Evolutionary conservation across 1,284 basidiomycete species (phyloP).

Genomic region (Schizopora paradoxa): DNA sequence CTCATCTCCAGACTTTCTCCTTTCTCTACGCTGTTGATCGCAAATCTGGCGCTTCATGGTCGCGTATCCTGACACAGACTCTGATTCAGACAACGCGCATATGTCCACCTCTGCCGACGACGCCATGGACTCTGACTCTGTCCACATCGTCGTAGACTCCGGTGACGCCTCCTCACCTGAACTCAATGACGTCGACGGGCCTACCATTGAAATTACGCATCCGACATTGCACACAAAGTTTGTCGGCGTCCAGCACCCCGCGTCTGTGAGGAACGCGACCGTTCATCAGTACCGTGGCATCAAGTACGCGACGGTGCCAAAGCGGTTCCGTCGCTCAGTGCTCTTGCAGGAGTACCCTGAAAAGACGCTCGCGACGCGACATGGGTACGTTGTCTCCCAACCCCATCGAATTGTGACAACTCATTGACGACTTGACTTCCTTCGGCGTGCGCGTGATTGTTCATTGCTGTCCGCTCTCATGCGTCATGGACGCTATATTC

Average conservation of each 20-base stretch:
- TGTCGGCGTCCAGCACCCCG: slow-evolving; percentile 51
- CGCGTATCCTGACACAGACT: slow-evolving; percentile 10
- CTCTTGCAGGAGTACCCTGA: slow-evolving; percentile 51
- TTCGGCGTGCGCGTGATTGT: no score
- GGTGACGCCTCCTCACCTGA: neutral
- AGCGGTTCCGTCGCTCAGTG: slow-evolving; percentile 65
- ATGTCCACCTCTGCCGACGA: neutral
- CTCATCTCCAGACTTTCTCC: no score
- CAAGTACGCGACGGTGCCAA: slow-evolving; percentile 68
- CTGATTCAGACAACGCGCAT: slow-evolving; percentile 8
- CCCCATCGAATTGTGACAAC: no score
- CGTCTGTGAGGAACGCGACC: slow-evolving; percentile 48
- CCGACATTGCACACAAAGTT: slow-evolving; percentile 52
- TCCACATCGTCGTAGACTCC: neutral
- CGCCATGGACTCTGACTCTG: neutral
- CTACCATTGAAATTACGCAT: slow-evolving; percentile 7
- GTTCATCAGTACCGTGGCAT: slow-evolving; percentile 70
- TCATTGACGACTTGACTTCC: no score
- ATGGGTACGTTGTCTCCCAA: slow-evolving; percentile 42
- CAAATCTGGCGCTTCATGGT: no score
- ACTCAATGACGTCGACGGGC: neutral
- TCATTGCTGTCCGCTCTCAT: no score
- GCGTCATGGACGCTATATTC: neutral
- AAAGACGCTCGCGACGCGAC: slow-evolving; percentile 53
- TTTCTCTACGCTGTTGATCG: no score